Base-by-base conservation (phyloP, 164 flowering plant genomes). In the Stephania yunnanensis region DNA sequence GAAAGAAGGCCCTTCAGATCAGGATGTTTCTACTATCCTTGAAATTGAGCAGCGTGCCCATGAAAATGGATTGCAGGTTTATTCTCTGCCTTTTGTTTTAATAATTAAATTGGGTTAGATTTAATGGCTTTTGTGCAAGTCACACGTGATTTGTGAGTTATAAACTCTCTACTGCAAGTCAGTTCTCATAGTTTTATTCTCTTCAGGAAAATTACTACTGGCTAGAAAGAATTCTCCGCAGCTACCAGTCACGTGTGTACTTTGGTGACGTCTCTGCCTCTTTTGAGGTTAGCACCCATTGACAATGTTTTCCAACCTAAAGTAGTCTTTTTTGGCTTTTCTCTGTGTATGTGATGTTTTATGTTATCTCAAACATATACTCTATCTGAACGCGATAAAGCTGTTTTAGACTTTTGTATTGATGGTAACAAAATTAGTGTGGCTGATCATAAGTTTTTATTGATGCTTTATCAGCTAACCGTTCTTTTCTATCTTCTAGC, bases 21-120 rank as follows among this genome's bases (percentile, higher is more conserved):
- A 87, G 76, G 98, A 95, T 84, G 89, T 95, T 82, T 87, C 82
- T 17, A 70, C 95, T n/a, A 81, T 91, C 66, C 97, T 95, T 72
- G 98, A 95, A 85, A 92, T 92, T 79, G 98, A 95, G 83, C 97
- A 92, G 80, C 88, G 98, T 76, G 94, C 98, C 74, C 97, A 95
- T 88, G 98, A 95, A 85, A 92, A 89, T 85, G 97, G 98, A 74
- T 74, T 91, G 78, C 98, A 95, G 93, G 98, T 91, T 3, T 46
- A 8, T 77, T 64, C 17, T 12, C 12, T 31, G 9, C 45, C 63
- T 48, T 8, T 53, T 36, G 4, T 36, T 36, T 36, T 36, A 36
- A 36, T 36, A 36, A 31, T 5, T 64, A 70, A 50, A 66, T 9
- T 10, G 5, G 1, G 55, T 52, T 10, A 46, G 65, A 29, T 48